phyloP scores from a whole-genome alignment of 768 basidiomycete genomes.

The Fomitopsis pulvina region DNA sequence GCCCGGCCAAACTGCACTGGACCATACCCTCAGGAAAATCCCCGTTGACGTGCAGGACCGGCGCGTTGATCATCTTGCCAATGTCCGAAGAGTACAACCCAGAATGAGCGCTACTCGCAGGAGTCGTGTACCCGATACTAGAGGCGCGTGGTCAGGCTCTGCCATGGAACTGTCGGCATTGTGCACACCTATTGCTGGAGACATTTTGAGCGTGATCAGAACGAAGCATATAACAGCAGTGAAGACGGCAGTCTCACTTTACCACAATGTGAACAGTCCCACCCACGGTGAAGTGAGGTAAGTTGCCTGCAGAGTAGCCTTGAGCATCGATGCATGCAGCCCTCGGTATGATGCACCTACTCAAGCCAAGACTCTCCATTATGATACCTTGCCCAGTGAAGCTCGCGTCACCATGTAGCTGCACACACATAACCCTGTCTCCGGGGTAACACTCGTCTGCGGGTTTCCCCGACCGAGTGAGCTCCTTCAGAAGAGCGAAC shows the following conservation, averaged over 20 bases:
- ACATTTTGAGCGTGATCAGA: too few relatives aligned
- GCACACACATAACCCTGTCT: slow-evolving; percentile 79
- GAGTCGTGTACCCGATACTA: slow-evolving; percentile 93
- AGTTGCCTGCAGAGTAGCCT: slow-evolving; percentile 46
- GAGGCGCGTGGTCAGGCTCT: too few relatives aligned
- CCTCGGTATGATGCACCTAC: slow-evolving; percentile 39
- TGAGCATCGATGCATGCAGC: background rate
- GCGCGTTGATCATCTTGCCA: slow-evolving; percentile 87
- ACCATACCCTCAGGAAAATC: slow-evolving; percentile 74
- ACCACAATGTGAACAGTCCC: slow-evolving; percentile 89
- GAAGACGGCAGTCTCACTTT: slow-evolving; percentile 48
- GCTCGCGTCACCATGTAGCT: slow-evolving; percentile 88
- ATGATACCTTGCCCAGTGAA: slow-evolving; percentile 89
- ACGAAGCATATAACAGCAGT: too few relatives aligned
- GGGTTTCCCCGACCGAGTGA: slow-evolving; percentile 24
- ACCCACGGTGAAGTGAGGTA: slow-evolving; percentile 89
- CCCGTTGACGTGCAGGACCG: slow-evolving; percentile 87
- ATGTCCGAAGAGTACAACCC: slow-evolving; percentile 85
- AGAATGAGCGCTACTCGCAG: slow-evolving; percentile 76
- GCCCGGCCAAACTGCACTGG: background rate
- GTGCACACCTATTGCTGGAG: slow-evolving; percentile 65
- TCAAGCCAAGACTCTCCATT: slow-evolving; percentile 83
- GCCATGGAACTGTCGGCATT: too few relatives aligned
- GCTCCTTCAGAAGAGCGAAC: slow-evolving; percentile 68
- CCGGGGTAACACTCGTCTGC: slow-evolving; percentile 37